A percentile compares a stretch with the other conserved stretches of the same genome.
Conservation (phyloP, 352 stramenopile genomes). For the Globisporangium spinosum region DNA sequence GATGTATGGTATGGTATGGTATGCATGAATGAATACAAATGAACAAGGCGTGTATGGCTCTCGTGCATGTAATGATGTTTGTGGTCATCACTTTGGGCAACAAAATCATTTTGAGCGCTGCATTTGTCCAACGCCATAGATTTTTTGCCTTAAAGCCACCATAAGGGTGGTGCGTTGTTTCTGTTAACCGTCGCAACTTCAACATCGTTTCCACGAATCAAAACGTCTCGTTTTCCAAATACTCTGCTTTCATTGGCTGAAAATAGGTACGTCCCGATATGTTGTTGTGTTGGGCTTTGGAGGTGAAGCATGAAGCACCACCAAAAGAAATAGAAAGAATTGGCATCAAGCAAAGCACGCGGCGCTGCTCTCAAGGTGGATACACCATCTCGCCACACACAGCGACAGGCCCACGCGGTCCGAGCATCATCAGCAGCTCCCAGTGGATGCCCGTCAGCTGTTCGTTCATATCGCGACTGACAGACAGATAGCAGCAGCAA, state of each 20-base stretch:
- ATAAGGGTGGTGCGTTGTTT: not conserved
- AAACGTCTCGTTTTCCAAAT: not conserved
- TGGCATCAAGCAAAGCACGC: not conserved
- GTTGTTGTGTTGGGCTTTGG: not conserved
- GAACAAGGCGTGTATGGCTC: not conserved
- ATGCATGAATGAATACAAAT: not conserved
- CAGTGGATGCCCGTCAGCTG: too few species aligned
- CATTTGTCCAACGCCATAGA: not conserved
- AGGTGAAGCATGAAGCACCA: not conserved
- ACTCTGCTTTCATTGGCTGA: not conserved
- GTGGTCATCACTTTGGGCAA: not conserved
- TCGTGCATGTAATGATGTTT: not conserved
- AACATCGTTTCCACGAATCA: constrained; percentile 16
- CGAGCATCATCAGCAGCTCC: not conserved
- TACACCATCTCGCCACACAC: not conserved
- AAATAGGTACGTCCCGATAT: not conserved
- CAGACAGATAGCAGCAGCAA: not conserved
- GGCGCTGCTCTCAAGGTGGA: not conserved
- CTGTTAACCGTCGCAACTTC: constrained; percentile 5
- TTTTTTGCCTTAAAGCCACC: not conserved
- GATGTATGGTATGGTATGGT: not conserved
- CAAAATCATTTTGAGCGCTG: not conserved
- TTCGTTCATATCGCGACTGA: too few species aligned
- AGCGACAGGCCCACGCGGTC: not conserved
- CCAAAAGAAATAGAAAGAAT: not conserved